Conservation (phyloP, 345 rosid species). For the Barbarea vulgaris region DNA sequence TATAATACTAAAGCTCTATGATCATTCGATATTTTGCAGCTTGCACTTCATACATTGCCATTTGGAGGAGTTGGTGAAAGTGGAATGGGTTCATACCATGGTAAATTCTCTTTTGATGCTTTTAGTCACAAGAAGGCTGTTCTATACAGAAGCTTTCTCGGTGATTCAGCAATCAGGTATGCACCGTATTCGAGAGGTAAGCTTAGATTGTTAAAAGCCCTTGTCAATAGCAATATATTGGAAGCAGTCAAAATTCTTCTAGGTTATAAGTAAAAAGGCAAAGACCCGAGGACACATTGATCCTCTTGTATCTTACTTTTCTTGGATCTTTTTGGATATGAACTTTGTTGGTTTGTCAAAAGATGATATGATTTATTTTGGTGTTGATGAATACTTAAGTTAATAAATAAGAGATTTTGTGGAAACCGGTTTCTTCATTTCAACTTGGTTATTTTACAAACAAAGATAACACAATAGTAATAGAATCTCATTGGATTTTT, state of each 20-base stretch:
- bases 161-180: constrained; percentile 69
- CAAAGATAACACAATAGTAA: constrained; percentile 21
- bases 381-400: constrained; percentile 23
- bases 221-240: constrained; percentile 52
- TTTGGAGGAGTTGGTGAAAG: constrained; percentile 98
- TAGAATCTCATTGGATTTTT: constrained; percentile 17
- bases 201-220: constrained; percentile 60
- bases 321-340: neutral
- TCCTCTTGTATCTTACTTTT: constrained; percentile 8
- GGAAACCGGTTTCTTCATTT: constrained; percentile 23
- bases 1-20: neutral
- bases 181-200: constrained; percentile 80
- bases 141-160: constrained; percentile 60
- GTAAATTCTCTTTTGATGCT: constrained; percentile 91
- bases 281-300: neutral
- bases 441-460: constrained; percentile 34
- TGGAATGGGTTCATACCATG: constrained; percentile 91
- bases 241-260: constrained; percentile 58
- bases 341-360: constrained; percentile 10
- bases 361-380: constrained; percentile 1
- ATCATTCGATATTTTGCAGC: constrained; percentile 49
- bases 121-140: constrained; percentile 98
- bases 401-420: constrained; percentile 17
- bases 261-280: constrained; percentile 43
- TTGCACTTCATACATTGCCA: constrained; percentile 65